Conservation (phyloP, 768 basidiomycete species). For the Pleurotus sapidus region DNA sequence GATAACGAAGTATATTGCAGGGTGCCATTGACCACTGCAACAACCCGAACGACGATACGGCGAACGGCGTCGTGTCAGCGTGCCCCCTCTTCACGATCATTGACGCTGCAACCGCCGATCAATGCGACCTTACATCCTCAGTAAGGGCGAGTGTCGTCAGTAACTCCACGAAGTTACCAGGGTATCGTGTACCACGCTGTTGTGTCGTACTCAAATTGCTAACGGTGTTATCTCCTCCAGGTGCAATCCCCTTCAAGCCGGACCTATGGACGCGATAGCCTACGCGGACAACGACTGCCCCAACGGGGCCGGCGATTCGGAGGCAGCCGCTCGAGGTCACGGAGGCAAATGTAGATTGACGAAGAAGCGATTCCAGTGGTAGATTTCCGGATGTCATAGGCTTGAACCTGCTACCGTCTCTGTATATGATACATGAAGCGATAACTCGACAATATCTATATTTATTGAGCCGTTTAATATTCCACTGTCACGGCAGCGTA, state of each 20-base stretch:
- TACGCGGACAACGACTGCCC: slow-evolving; percentile 27
- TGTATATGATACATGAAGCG: too few relatives aligned
- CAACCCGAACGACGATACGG: slow-evolving; percentile 34
- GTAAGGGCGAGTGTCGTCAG: slow-evolving; percentile 26
- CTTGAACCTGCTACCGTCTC: too few relatives aligned
- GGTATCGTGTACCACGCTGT: slow-evolving; percentile 14
- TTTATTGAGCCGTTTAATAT: too few relatives aligned
- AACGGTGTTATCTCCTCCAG: slow-evolving; percentile 11
- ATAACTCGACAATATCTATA: too few relatives aligned
- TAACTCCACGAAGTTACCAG: slow-evolving; percentile 22
- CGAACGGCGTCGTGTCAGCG: slow-evolving; percentile 32
- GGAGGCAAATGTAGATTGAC: slow-evolving; percentile 1
- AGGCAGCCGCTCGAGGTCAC: neutral
- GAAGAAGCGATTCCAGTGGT: neutral
- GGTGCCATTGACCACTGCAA: slow-evolving; percentile 45
- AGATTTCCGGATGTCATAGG: too few relatives aligned
- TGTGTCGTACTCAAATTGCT: neutral
- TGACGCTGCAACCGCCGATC: slow-evolving; percentile 12
- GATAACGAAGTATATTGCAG: slow-evolving; percentile 30
- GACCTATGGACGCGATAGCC: slow-evolving; percentile 34
- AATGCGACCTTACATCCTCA: slow-evolving; percentile 23
- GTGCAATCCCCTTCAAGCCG: slow-evolving; percentile 37
- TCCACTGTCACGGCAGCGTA: too few relatives aligned
- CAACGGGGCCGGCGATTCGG: neutral
- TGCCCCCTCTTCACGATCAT: slow-evolving; percentile 36